A percentile compares a stretch with the other conserved stretches of the same genome.
Evolutionary conservation across 495 filamentous ascomycete genomes (phyloP).

Genomic region (Umbilicaria muhlenbergii): DNA sequence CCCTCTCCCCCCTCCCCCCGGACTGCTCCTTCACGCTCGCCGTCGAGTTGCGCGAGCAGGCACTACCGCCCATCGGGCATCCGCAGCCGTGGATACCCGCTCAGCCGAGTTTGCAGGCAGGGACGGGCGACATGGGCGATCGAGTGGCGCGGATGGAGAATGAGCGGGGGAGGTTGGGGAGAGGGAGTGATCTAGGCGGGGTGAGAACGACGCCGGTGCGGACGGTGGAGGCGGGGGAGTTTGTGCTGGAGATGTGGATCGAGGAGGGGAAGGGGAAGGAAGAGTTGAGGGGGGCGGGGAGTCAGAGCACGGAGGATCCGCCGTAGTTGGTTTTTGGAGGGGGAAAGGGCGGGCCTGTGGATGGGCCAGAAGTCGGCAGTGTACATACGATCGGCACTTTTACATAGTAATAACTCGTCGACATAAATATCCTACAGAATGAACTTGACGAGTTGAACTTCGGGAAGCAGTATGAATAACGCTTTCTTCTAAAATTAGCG

Average conservation of each 20-base stretch:
- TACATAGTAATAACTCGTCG: too few species aligned
- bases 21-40: slow-evolving; percentile 78
- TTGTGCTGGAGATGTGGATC: slow-evolving; percentile 38
- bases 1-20: slow-evolving; percentile 47
- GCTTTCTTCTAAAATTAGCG: too few species aligned
- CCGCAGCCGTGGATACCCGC: slow-evolving; percentile 39
- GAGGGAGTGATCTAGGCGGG: slow-evolving; percentile 17
- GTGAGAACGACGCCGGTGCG: slow-evolving; percentile 32
- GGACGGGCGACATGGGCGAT: slow-evolving; percentile 3
- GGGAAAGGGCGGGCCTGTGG: too few species aligned
- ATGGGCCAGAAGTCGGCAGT: too few species aligned
- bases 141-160: slow-evolving; percentile 2
- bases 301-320: too few species aligned
- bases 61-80: slow-evolving; percentile 55
- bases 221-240: slow-evolving; percentile 36
- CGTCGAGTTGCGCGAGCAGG: slow-evolving; percentile 65
- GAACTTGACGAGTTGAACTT: too few species aligned
- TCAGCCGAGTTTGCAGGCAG: slow-evolving; percentile 29
- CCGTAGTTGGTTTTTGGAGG: too few species aligned
- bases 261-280: slow-evolving; percentile 42
- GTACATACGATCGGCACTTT: too few species aligned
- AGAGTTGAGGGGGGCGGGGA: slow-evolving; percentile 10
- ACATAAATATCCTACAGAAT: too few species aligned
- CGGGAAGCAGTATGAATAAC: too few species aligned
- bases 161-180: slow-evolving; percentile 12